Conservation (phyloP, 306 rosid genomes). For the Bauhinia variegata region DNA sequence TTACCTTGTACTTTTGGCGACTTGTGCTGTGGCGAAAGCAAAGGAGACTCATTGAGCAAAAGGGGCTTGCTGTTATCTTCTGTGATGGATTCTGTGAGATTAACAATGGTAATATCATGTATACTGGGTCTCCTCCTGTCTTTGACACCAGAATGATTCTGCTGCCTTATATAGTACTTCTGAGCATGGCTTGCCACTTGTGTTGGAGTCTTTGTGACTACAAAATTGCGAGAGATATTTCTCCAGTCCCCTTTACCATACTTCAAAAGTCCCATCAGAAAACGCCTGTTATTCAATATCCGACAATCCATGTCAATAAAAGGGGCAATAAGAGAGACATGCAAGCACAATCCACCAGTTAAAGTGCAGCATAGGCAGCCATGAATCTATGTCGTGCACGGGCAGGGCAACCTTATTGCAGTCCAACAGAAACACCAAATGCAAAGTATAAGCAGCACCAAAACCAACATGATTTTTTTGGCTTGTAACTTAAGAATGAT, state of each 20-base stretch:
- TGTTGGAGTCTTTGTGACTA: conserved; percentile 60
- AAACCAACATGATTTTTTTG: conserved; percentile 2
- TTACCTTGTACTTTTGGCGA: conserved; percentile 42
- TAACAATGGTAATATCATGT: conserved; percentile 85
- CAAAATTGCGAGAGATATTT: conserved; percentile 81
- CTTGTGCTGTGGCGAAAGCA: conserved; percentile 46
- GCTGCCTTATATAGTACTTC: conserved; percentile 92
- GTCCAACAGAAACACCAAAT: conserved; percentile 21
- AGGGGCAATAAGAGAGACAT: neutral
- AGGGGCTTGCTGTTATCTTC: conserved; percentile 46
- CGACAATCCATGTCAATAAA: conserved; percentile 19
- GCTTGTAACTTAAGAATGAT: no score
- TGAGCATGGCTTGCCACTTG: conserved; percentile 67
- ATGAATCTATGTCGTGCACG: no score
- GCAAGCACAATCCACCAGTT: neutral
- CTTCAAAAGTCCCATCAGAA: conserved; percentile 81
- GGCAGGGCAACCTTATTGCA: no score
- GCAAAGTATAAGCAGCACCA: conserved; percentile 3
- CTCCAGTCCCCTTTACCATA: conserved; percentile 98
- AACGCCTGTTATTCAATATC: conserved; percentile 55
- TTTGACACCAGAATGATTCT: conserved; percentile 79
- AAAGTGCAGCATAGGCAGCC: no score
- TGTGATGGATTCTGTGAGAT: conserved; percentile 54
- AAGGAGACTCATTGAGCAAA: conserved; percentile 42
- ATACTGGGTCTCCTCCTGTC: conserved; percentile 92